Evolutionary conservation across 768 basidiomycete genomes (phyloP), one percentile per base, ranked within the genome.

Genomic region (Amanita rubescens): DNA sequence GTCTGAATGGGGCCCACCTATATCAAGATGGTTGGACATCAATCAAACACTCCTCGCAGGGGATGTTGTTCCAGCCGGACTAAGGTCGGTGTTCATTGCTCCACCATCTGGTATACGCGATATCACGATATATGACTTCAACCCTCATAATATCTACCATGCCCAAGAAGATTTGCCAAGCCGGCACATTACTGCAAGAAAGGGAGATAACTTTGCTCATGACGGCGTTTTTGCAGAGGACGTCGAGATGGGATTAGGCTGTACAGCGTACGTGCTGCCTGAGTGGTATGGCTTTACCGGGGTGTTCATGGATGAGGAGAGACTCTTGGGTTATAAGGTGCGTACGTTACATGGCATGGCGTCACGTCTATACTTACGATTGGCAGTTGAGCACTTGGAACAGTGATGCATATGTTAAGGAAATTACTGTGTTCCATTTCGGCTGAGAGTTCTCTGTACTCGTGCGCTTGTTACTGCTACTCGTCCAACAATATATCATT

Each of bases 281-380:
- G 43, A 42, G 1, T 7, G 25, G 10, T 61, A 58, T 24, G 22
- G 38, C 0, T 74, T 64, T 53, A 59, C 67, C 39, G 71, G 70
- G 1, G 58, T 73, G 17, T 55, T 75, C 39, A 62, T 75, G 62
- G 74, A 75, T 34, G 74, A 75, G 57, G 69, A 74, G 54, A 65
- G 72, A 58, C 56, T 75, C 5, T 44, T 75, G 32, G 72, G 71
- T 7, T 57, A 72, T 22, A 56, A 55, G 48, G 27, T 30, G 5
- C 8, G 27, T 30, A 8, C n/a, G n/a, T n/a, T n/a, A n/a, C 8
- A 30, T 30, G 27, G 5, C 8, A 30, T 30, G 8, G 27, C 27
- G 3, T 30, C 8, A 8, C 8, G 27, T 30, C 27, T 30, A 30
- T 30, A 4, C 27, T 4, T 30, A 30, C 27, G 27, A 8, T 30